phyloP scores from a whole-genome alignment of 2,329 filamentous ascomycete species.

The Hawksworthiomyces lignivorus region DNA sequence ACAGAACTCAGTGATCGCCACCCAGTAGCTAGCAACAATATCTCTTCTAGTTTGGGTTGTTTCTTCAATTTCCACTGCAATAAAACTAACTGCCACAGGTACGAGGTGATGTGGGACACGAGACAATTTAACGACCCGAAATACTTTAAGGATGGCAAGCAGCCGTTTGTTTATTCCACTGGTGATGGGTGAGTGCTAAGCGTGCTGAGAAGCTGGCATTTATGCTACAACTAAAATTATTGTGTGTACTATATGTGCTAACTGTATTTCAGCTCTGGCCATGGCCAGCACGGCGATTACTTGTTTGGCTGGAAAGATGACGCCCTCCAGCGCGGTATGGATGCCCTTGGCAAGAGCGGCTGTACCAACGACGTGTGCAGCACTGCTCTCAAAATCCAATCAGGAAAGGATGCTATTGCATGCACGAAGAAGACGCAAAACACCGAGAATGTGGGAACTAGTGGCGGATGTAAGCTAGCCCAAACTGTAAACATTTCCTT shows the following conservation, averaged over 20 bases:
- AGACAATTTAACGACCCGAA: slow-evolving; percentile 1
- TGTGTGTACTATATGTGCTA: neutral
- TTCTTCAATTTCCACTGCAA: slow-evolving; percentile 17
- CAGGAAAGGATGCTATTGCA: slow-evolving; percentile 2
- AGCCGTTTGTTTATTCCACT: slow-evolving; percentile 3
- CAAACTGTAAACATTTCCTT: too few species aligned
- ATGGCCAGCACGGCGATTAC: slow-evolving; percentile 12
- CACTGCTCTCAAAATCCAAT: slow-evolving; percentile 5
- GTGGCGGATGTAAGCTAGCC: slow-evolving; percentile 1
- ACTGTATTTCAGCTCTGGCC: neutral
- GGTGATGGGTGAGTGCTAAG: slow-evolving; percentile 4
- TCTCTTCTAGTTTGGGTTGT: too few species aligned
- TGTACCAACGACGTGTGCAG: slow-evolving; percentile 4
- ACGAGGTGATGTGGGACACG: slow-evolving; percentile 5
- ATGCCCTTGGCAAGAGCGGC: slow-evolving; percentile 4
- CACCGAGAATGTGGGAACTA: slow-evolving; percentile 5
- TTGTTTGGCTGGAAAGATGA: slow-evolving; percentile 11
- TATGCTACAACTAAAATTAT: neutral
- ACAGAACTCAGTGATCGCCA: neutral
- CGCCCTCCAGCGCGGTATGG: slow-evolving; percentile 10
- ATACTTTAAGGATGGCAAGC: neutral
- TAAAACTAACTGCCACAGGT: slow-evolving; percentile 16
- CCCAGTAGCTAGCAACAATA: too few species aligned
- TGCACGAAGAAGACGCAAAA: slow-evolving; percentile 9
- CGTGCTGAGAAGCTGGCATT: too few species aligned